Conservation (phyloP, 768 basidiomycete species). For the Pleurotus giganteus region DNA sequence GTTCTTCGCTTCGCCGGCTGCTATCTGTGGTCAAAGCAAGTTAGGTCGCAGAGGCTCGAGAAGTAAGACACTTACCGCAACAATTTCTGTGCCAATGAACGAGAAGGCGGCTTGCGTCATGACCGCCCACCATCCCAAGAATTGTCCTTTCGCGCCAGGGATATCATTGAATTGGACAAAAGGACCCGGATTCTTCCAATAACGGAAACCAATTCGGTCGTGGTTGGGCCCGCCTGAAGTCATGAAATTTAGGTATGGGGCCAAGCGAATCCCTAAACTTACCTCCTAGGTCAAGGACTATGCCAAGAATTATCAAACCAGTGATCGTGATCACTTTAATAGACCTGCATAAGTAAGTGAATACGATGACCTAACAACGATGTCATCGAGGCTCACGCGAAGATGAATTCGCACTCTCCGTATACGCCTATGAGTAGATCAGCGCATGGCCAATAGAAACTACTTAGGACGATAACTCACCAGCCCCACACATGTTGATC, state of each 20-base stretch:
- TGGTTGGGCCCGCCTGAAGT: constrained; percentile 71
- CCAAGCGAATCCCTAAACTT: constrained; percentile 11
- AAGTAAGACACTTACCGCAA: constrained; percentile 57
- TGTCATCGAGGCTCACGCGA: constrained; percentile 62
- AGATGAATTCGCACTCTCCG: constrained; percentile 84
- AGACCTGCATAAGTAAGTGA: constrained; percentile 37
- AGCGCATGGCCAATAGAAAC: background rate
- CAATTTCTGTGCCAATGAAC: constrained; percentile 91
- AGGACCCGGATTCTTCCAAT: constrained; percentile 89
- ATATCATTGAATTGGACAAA: constrained; percentile 73
- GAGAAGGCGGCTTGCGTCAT: constrained; percentile 91
- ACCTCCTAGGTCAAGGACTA: constrained; percentile 81
- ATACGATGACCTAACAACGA: constrained; percentile 3
- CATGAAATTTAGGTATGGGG: background rate
- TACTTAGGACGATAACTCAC: constrained; percentile 22
- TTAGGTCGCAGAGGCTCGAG: background rate
- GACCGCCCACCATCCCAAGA: constrained; percentile 57
- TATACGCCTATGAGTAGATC: constrained; percentile 50
- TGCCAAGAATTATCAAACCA: constrained; percentile 66
- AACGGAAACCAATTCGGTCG: constrained; percentile 70
- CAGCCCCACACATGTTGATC: constrained; percentile 77
- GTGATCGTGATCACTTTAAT: constrained; percentile 89
- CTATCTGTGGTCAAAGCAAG: constrained; percentile 50
- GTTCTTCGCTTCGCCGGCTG: constrained; percentile 90
- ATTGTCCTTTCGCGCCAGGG: constrained; percentile 67